phyloP scores from a whole-genome alignment of 768 basidiomycete species.

The Rhodotorula sphaerocarpa region DNA sequence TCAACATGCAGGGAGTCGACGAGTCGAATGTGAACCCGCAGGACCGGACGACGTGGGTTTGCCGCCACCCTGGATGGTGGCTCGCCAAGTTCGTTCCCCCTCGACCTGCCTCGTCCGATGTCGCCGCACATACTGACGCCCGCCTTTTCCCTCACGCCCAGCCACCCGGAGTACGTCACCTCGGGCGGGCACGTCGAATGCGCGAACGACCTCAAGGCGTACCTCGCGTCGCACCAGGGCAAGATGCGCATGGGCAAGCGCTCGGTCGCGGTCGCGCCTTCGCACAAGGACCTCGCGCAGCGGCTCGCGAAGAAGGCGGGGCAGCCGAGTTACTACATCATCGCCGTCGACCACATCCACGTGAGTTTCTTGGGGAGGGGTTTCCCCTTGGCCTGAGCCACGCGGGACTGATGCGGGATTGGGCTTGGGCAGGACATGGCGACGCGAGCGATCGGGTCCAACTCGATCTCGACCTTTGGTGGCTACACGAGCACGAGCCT shows the following conservation, averaged over 20 bases:
- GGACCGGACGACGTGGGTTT: conserved; percentile 28
- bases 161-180: conserved; percentile 21
- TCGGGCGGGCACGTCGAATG: conserved; percentile 28
- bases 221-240: conserved; percentile 20
- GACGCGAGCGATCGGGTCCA: conserved; percentile 17
- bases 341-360: conserved; percentile 26
- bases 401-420: too few species aligned
- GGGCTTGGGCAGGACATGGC: conserved; percentile 30
- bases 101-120: neutral
- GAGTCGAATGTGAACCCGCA: conserved; percentile 4
- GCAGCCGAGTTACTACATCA: conserved; percentile 26
- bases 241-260: conserved; percentile 7
- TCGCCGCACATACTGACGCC: too few species aligned
- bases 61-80: conserved; percentile 29
- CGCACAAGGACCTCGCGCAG: conserved; percentile 16
- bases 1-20: conserved; percentile 19
- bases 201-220: conserved; percentile 21
- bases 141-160: neutral
- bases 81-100: conserved; percentile 5
- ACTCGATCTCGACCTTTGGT: conserved; percentile 8
- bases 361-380: too few species aligned
- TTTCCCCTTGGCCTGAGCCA: neutral
- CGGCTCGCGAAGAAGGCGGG: conserved; percentile 9
- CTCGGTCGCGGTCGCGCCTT: neutral
- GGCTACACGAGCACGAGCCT: conserved; percentile 26